Evolutionary conservation across 768 basidiomycete species (phyloP).

Genomic region (Neoboletus brunneissimus): DNA sequence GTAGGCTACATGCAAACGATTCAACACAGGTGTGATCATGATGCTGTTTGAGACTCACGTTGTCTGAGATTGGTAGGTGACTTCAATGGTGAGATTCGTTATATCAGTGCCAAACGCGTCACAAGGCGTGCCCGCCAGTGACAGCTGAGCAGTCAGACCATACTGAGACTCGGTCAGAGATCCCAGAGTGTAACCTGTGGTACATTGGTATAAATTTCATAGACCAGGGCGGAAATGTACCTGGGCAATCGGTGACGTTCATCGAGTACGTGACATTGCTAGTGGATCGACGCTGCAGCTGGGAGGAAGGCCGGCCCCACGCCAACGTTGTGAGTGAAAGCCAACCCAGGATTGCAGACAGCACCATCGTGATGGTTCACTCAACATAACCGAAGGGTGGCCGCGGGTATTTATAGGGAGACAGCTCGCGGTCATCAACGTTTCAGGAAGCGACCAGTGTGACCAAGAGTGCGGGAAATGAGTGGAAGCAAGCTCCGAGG

Average conservation of each 20-base stretch:
- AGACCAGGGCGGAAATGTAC: constrained; percentile 8
- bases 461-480: not conserved
- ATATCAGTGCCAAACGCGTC: constrained; percentile 66
- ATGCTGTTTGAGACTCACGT: constrained; percentile 36
- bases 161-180: constrained; percentile 40
- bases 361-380: not conserved
- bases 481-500: not conserved
- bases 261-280: constrained; percentile 14
- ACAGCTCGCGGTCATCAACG: not conserved
- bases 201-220: not conserved
- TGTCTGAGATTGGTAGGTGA: constrained; percentile 59
- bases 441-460: not conserved
- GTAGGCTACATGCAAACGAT: constrained; percentile 42
- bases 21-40: not conserved
- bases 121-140: constrained; percentile 55
- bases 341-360: constrained; percentile 7
- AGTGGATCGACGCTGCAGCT: constrained; percentile 4
- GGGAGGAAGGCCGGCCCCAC: constrained; percentile 6
- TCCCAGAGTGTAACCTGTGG: constrained; percentile 52
- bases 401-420: constrained; percentile 7
- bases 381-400: not conserved
- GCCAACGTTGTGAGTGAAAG: constrained; percentile 3
- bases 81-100: constrained; percentile 55
- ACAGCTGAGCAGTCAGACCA: constrained; percentile 55
- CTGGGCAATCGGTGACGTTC: constrained; percentile 35